Evolutionary conservation across 2,329 filamentous ascomycete species (phyloP).

Genomic region (Fusarium tupiense): DNA sequence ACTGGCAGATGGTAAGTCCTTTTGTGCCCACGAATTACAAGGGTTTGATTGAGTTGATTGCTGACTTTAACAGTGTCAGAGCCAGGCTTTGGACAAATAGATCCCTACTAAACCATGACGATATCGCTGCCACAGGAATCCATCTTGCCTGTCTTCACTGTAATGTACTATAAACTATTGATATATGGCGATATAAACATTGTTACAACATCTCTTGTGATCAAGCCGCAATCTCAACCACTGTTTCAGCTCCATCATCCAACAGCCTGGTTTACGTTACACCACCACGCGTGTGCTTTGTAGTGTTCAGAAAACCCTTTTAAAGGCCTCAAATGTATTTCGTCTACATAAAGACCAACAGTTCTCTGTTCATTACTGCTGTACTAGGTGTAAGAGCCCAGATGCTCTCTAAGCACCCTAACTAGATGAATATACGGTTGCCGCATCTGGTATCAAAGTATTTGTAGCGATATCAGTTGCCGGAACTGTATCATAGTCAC

Average conservation of each 20-base stretch:
- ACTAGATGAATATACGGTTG: not conserved
- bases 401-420: not conserved
- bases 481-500: not conserved
- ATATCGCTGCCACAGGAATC: no score
- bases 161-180: no score
- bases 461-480: not conserved
- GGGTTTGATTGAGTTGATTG: not conserved
- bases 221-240: not conserved
- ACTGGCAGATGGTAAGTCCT: constrained; percentile 6
- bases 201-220: no score
- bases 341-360: no score
- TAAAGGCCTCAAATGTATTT: no score
- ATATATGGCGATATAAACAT: not conserved
- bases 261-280: rapidly evolving
- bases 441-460: rapidly evolving
- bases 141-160: no score
- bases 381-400: no score
- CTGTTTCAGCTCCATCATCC: not conserved
- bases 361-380: no score
- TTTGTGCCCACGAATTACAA: rapidly evolving
- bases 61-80: not conserved
- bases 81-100: not conserved
- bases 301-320: not conserved
- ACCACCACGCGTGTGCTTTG: rapidly evolving
- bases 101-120: rapidly evolving